phyloP scores from a whole-genome alignment of 2,329 filamentous ascomycete species.

The Diaporthe sp. region DNA sequence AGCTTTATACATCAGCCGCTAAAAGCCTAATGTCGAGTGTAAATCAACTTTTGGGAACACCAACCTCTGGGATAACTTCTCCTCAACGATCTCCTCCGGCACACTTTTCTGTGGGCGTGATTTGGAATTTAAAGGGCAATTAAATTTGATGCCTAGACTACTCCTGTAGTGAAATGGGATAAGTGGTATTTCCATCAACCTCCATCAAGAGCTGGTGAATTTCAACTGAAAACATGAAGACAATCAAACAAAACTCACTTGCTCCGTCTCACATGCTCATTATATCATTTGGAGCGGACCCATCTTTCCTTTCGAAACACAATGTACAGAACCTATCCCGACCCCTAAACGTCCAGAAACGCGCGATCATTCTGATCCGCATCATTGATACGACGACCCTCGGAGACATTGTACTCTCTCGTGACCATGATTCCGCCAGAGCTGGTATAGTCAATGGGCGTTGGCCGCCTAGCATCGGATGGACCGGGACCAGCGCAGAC shows the following conservation, averaged over 20 bases:
- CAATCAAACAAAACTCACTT: background rate
- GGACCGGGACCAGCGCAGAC: slow-evolving; percentile 10
- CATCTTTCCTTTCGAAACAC: too few species aligned
- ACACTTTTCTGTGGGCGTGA: too few species aligned
- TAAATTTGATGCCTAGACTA: too few species aligned
- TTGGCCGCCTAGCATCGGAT: background rate
- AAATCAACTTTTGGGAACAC: background rate
- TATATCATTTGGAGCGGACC: too few species aligned
- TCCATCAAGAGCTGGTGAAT: too few species aligned
- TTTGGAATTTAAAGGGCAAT: too few species aligned
- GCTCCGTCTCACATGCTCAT: background rate
- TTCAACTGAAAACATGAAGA: background rate
- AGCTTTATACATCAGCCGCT: background rate
- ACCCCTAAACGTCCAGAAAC: background rate
- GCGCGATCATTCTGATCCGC: background rate
- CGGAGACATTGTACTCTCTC: slow-evolving; percentile 15
- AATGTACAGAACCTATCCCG: background rate
- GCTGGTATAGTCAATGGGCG: background rate
- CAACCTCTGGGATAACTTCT: background rate
- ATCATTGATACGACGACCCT: background rate
- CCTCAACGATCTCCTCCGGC: too few species aligned
- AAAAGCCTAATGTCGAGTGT: background rate
- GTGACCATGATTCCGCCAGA: background rate
- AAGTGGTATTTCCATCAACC: background rate
- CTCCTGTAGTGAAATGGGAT: background rate